Evolutionary conservation across 306 rosid species (phyloP), one percentile per base, ranked within the genome.

Genomic region (Trichosanthes cucumerina): DNA sequence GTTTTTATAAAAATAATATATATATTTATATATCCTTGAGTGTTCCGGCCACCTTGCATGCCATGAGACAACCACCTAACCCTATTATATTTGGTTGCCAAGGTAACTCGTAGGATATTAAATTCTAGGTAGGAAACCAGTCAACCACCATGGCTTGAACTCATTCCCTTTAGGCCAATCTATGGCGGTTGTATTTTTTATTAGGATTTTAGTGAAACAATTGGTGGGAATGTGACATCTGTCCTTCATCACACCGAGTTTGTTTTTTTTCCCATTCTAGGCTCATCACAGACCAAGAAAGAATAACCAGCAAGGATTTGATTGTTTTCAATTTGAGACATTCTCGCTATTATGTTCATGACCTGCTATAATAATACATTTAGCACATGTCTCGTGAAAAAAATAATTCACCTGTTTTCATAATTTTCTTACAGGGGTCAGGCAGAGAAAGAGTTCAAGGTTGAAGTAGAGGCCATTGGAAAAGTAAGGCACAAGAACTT

Each of bases 391-490:
- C 44, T 62, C 47, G 26, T 31, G 19, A 79, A 47, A 33, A 34
- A 9, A 16, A 80, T 80, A 65, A 38, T 78, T 86, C 41, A 68
- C 58, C 73, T 53, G 59, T 59, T 33, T 57, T 76, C 62, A 13
- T 80, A 64, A 47, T 80, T 14, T 43, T 39, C 79, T 56, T 82
- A 21, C 71, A 95, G 99, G 90, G 99, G 99, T 77, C 97, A 95
- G 82, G 99, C 99, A 0, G 92, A 92, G 83, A 95, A 87, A 71
- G 99, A 95, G 91, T 95, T 95, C 85, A 88, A 87, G 87, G 97
- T 91, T 75, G 99, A 95, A 88, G 99, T 95, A 75, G 99, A 95
- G 89, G 97, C 99, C 79, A 95, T 95, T 58, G 99, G 99, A 49
- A 95, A 89, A 88, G 99, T 89, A n/a, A 89, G 88, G 88, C 99